Percentiles rank a stretch among this genome's conserved stretches.
phyloP scores from a whole-genome alignment of 345 rosid species.

The Nasturtium officinale region DNA sequence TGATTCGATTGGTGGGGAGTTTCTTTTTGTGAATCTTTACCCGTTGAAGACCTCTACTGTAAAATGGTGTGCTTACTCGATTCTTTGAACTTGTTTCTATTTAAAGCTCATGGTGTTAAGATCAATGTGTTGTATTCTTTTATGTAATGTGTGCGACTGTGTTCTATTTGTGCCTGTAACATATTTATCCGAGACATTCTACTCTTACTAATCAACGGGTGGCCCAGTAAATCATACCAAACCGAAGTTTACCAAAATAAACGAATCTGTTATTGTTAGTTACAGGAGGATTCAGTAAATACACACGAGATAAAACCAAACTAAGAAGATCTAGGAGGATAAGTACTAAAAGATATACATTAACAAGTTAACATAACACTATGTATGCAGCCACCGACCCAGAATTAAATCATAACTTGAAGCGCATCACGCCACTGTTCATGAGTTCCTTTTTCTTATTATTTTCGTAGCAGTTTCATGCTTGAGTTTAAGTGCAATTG shows the following conservation, averaged over 20 bases:
- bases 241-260: background rate
- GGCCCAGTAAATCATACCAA: background rate
- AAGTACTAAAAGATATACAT: background rate
- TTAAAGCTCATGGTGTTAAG: background rate
- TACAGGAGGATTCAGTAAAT: too few relatives aligned
- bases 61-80: conserved; percentile 37
- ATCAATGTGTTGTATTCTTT: conserved; percentile 27
- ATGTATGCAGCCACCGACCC: background rate
- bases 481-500: background rate
- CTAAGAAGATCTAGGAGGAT: background rate
- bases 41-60: conserved; percentile 25
- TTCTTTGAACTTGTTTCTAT: conserved; percentile 35
- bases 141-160: conserved; percentile 2
- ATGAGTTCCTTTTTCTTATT: too few relatives aligned
- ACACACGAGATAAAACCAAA: too few relatives aligned
- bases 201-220: background rate
- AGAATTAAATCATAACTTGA: background rate
- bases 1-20: conserved; percentile 23
- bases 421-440: background rate
- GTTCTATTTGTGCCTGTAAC: conserved; percentile 12
- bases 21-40: conserved; percentile 27
- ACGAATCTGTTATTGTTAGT: background rate
- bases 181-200: background rate
- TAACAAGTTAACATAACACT: too few relatives aligned
- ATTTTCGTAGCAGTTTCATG: background rate